phyloP scores from a whole-genome alignment of 306 rosid species.

The Medicago ruthenica region DNA sequence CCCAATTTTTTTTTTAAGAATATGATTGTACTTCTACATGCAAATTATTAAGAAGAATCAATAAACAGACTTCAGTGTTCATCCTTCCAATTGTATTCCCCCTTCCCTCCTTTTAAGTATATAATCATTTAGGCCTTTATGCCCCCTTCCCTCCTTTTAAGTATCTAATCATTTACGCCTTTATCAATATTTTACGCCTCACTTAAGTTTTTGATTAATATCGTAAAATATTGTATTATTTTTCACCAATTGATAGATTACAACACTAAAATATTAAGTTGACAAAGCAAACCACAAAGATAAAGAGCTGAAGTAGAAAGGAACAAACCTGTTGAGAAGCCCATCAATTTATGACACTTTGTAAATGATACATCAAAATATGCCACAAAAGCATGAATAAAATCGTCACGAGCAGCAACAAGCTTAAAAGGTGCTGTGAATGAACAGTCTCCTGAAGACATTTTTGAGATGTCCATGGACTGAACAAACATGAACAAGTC shows the following conservation, averaged over 20 bases:
- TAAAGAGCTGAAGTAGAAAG: slow-evolving; percentile 38
- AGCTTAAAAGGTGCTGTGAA: slow-evolving; percentile 95
- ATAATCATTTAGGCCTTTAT: neutral
- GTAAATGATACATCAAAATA: slow-evolving; percentile 95
- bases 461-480: slow-evolving; percentile 99
- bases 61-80: slow-evolving; percentile 5
- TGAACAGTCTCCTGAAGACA: slow-evolving; percentile 92
- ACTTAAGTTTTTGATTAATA: too few species aligned
- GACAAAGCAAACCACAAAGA: slow-evolving; percentile 15
- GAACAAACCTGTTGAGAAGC: slow-evolving; percentile 90
- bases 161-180: too few species aligned
- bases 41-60: neutral
- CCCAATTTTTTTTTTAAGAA: neutral
- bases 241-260: slow-evolving; percentile 1
- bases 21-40: neutral
- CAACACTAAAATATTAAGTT: neutral
- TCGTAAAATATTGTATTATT: neutral
- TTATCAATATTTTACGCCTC: too few species aligned
- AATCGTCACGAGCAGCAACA: slow-evolving; percentile 87
- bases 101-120: neutral
- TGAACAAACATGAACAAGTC: slow-evolving; percentile 52
- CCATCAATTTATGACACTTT: slow-evolving; percentile 87
- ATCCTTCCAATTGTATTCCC: slow-evolving; percentile 1
- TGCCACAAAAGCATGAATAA: slow-evolving; percentile 93
- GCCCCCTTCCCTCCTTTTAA: neutral